Conservation (phyloP, 352 stramenopile species). For the Globisporangium irregulare region DNA sequence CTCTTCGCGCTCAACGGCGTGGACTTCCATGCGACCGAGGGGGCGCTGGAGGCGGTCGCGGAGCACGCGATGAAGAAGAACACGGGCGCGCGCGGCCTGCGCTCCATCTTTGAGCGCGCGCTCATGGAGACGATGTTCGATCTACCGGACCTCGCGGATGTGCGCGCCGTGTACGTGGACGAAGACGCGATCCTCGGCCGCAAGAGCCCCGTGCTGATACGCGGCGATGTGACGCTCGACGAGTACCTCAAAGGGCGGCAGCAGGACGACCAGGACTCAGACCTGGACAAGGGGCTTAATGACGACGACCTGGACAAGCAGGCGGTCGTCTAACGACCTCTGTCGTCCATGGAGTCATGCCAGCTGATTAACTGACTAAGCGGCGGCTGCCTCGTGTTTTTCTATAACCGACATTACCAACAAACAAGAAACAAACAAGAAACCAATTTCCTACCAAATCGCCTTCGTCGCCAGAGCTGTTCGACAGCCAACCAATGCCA, state of each 20-base stretch:
- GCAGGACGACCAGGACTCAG: not conserved
- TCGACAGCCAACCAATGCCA: not conserved
- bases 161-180: constrained; percentile 94
- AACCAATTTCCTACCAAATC: not conserved
- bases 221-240: constrained; percentile 56
- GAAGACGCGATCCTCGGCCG: constrained; percentile 87
- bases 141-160: constrained; percentile 88
- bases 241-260: constrained; percentile 65
- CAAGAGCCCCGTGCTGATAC: constrained; percentile 90
- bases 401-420: not conserved
- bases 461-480: not conserved
- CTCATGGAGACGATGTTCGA: constrained; percentile 98
- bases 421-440: not conserved
- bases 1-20: constrained; percentile 96
- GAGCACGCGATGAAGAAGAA: constrained; percentile 91
- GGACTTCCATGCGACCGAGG: constrained; percentile 95
- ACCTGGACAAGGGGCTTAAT: constrained; percentile 34
- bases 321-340: constrained; percentile 33
- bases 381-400: not conserved
- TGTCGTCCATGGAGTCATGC: not conserved
- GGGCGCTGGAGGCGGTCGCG: constrained; percentile 93
- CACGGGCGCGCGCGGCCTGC: constrained; percentile 95
- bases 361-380: not conserved
- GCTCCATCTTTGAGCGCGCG: constrained; percentile 93
- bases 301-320: constrained; percentile 60